Conservation (phyloP, 2,329 filamentous ascomycete species). For the Fusarium sulawesiense region DNA sequence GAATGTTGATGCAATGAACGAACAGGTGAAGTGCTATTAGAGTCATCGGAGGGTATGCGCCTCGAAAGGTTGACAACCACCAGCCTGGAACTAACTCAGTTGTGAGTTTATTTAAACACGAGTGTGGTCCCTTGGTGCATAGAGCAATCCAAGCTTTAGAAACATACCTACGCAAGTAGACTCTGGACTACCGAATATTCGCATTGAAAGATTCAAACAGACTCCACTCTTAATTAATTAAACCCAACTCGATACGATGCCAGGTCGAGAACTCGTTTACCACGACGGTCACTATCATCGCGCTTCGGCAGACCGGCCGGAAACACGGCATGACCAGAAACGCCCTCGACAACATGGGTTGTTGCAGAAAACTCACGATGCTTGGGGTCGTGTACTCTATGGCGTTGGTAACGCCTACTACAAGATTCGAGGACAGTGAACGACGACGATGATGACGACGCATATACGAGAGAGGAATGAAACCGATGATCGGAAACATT, state of each 20-base stretch:
- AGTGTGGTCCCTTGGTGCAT: background rate
- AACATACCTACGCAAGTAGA: background rate
- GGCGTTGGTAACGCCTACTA: constrained; percentile 54
- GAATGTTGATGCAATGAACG: constrained; percentile 6
- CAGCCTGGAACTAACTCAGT: background rate
- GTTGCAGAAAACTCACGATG: constrained; percentile 51
- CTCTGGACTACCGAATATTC: background rate
- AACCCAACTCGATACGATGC: constrained; percentile 34
- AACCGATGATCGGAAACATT: constrained; percentile 18
- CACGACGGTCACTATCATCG: constrained; percentile 49
- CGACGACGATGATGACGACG: constrained; percentile 26
- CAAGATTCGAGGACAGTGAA: constrained; percentile 48
- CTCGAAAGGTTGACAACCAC: constrained; percentile 16
- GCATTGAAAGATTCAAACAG: constrained; percentile 4
- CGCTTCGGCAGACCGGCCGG: constrained; percentile 26
- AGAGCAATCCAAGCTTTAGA: background rate
- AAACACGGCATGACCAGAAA: constrained; percentile 13
- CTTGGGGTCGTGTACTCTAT: constrained; percentile 56
- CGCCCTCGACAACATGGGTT: constrained; percentile 38
- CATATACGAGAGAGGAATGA: constrained; percentile 28
- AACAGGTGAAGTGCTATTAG: constrained; percentile 19
- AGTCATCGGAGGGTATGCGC: constrained; percentile 24
- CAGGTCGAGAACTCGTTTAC: constrained; percentile 45
- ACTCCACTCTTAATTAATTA: constrained; percentile 9
- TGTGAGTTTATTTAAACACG: constrained; percentile 24